Evolutionary conservation across 1,284 basidiomycete species (phyloP).

Genomic region (Chalciporus sp.): DNA sequence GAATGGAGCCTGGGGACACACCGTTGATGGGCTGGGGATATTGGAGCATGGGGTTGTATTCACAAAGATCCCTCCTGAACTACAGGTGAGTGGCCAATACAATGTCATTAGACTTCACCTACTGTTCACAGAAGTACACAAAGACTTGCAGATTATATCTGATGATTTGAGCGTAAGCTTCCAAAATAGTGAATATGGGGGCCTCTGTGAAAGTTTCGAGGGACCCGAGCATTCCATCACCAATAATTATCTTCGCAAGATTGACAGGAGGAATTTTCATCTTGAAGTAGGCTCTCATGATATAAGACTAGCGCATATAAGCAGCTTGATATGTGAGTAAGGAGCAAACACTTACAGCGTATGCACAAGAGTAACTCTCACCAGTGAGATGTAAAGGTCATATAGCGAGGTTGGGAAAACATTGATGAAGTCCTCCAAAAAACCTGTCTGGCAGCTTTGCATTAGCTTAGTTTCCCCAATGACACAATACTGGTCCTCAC

Average conservation of each 20-base stretch:
- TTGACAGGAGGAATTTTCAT: constrained; percentile 62
- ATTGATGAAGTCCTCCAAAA: constrained; percentile 61
- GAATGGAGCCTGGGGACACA: constrained; percentile 26
- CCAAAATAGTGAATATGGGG: constrained; percentile 56
- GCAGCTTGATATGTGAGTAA: not conserved
- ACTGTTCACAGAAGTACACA: constrained; percentile 67
- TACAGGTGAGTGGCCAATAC: not conserved
- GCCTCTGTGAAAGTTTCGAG: constrained; percentile 51
- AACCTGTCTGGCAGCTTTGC: constrained; percentile 53
- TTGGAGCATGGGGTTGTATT: constrained; percentile 64
- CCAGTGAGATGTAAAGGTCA: constrained; percentile 55
- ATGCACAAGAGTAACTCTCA: constrained; percentile 65
- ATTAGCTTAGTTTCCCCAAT: not conserved
- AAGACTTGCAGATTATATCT: constrained; percentile 63
- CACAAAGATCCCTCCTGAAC: constrained; percentile 58
- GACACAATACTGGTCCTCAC: constrained; percentile 41
- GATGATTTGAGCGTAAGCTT: constrained; percentile 71
- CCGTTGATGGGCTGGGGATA: constrained; percentile 71
- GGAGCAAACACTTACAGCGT: constrained; percentile 45
- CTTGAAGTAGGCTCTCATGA: constrained; percentile 63
- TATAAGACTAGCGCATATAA: constrained; percentile 52
- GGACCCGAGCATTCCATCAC: constrained; percentile 59
- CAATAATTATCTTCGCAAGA: constrained; percentile 63
- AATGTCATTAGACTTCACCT: constrained; percentile 25
- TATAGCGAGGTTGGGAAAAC: constrained; percentile 61